These are phyloP conservation scores for Solanum gandarillasii DNA, from an alignment of 257 asterid species.

Conservation along the genomic window DNA sequence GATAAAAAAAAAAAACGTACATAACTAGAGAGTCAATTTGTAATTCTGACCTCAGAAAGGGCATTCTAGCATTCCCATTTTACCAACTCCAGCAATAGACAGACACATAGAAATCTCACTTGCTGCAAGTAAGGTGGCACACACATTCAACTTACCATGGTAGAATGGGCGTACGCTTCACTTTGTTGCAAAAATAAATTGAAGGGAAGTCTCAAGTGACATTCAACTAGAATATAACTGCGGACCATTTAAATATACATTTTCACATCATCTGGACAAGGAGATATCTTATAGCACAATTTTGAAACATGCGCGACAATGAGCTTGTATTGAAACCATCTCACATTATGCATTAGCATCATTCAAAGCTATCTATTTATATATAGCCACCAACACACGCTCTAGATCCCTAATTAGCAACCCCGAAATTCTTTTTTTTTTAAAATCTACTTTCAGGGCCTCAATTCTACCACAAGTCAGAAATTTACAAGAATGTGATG, in stretches of 20 bases:
- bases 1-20: neutral
- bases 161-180: neutral
- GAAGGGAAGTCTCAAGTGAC: neutral
- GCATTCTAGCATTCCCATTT: neutral
- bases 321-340: neutral
- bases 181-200: neutral
- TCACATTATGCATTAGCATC: neutral
- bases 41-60: neutral
- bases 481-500: constrained; percentile 21
- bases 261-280: neutral
- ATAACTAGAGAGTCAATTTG: neutral
- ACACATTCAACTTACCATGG: neutral
- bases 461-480: constrained; percentile 14
- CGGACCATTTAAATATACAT: neutral
- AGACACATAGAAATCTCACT: neutral
- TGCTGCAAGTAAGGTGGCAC: neutral
- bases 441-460: neutral
- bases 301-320: neutral
- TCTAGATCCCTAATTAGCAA: constrained; percentile 10
- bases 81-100: neutral
- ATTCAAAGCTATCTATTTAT: constrained; percentile 6
- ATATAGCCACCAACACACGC: constrained; percentile 6
- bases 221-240: neutral
- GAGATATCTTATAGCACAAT: neutral
- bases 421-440: neutral